These are phyloP conservation scores for Penicillium turbatum DNA, from an alignment of 495 filamentous ascomycete genomes.

Conservation along the genomic window DNA sequence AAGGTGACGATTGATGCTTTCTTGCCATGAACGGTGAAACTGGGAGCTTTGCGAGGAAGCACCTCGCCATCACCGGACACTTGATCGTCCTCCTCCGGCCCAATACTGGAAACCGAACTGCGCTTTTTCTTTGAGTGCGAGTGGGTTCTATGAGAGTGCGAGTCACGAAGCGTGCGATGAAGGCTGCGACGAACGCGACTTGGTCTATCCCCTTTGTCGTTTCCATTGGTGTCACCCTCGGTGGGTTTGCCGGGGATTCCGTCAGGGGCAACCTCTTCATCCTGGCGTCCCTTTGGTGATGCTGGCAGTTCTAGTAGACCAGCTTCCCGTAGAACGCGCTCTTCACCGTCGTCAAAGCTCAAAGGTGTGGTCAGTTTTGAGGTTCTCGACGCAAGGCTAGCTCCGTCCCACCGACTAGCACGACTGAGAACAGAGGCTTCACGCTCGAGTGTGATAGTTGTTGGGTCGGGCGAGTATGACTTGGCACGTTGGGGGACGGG, in stretches of 20 bases:
- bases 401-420: slow-evolving; percentile 35
- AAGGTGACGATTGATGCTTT: slow-evolving; percentile 96
- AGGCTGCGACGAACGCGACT: slow-evolving; percentile 75
- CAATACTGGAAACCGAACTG: slow-evolving; percentile 60
- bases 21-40: slow-evolving; percentile 95
- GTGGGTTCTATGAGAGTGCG: slow-evolving; percentile 61
- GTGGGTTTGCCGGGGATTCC: slow-evolving; percentile 34
- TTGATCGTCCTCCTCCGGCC: slow-evolving; percentile 55
- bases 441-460: slow-evolving; percentile 27
- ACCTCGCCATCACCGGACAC: slow-evolving; percentile 53
- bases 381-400: slow-evolving; percentile 34
- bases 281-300: slow-evolving; percentile 32
- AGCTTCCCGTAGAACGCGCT: slow-evolving; percentile 46
- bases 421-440: slow-evolving; percentile 41
- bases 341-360: slow-evolving; percentile 45
- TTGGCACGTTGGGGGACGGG: slow-evolving; percentile 27
- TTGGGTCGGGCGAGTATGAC: slow-evolving; percentile 23
- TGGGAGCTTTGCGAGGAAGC: slow-evolving; percentile 71
- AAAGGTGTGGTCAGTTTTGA: slow-evolving; percentile 38
- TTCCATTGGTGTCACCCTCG: slow-evolving; percentile 32
- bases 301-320: slow-evolving; percentile 44
- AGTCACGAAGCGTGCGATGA: slow-evolving; percentile 89
- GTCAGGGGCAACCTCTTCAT: slow-evolving; percentile 32
- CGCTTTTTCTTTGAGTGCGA: slow-evolving; percentile 67
- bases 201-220: slow-evolving; percentile 36